Conservation (phyloP, 2,329 filamentous ascomycete species). For the Hypoxylon sp. region DNA sequence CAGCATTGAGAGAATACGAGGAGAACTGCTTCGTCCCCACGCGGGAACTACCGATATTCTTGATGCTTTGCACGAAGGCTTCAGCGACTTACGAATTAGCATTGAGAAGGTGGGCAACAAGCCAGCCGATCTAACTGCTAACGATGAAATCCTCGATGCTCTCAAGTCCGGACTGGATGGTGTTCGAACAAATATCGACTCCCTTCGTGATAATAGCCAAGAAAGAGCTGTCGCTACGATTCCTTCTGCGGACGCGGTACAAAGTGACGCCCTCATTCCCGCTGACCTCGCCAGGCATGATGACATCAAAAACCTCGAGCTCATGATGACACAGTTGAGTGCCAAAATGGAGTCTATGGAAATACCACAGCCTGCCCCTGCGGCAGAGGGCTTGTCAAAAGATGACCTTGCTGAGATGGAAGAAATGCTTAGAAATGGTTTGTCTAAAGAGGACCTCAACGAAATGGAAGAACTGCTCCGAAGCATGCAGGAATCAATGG, state of each 20-base stretch:
- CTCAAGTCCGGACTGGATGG: slow-evolving; percentile 85
- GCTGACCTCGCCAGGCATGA: slow-evolving; percentile 72
- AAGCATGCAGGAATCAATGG: slow-evolving; percentile 59
- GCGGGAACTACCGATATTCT: slow-evolving; percentile 88
- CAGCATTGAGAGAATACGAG: slow-evolving; percentile 81
- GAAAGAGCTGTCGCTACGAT: slow-evolving; percentile 57
- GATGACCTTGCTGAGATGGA: slow-evolving; percentile 43
- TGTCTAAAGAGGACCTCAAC: slow-evolving; percentile 64
- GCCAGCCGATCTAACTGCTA: slow-evolving; percentile 84
- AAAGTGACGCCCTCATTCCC: slow-evolving; percentile 63
- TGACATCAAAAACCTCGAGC: slow-evolving; percentile 88
- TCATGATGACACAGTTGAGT: slow-evolving; percentile 84
- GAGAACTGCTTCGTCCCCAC: slow-evolving; percentile 78
- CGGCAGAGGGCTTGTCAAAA: slow-evolving; percentile 33
- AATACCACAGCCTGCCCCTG: slow-evolving; percentile 61
- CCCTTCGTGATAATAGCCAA: slow-evolving; percentile 71
- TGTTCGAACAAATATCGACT: slow-evolving; percentile 83
- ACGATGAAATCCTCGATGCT: slow-evolving; percentile 90
- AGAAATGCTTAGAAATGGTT: slow-evolving; percentile 54
- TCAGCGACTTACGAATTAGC: slow-evolving; percentile 81
- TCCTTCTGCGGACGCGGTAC: slow-evolving; percentile 63
- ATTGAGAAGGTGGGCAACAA: slow-evolving; percentile 85
- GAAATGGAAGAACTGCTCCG: slow-evolving; percentile 67
- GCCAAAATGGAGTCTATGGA: slow-evolving; percentile 88
- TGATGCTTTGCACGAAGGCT: slow-evolving; percentile 89